Conservation (phyloP, 1,284 basidiomycete genomes). For the Pisolithus thermaeus region DNA sequence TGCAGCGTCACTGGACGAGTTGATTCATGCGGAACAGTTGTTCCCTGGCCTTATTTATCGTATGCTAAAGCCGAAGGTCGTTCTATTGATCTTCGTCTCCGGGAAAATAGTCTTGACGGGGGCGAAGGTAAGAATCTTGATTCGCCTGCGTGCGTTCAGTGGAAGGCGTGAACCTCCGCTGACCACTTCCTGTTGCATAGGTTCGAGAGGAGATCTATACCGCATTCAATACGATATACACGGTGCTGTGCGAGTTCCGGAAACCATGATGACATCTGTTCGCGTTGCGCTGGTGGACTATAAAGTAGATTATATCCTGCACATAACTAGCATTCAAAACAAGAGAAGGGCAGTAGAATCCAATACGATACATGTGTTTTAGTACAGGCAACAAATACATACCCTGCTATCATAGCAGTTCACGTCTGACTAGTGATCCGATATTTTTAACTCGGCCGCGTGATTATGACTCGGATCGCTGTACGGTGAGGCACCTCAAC, state of each 20-base stretch:
- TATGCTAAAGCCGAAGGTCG: conserved; percentile 99
- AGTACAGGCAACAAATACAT: neutral
- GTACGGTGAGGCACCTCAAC: neutral
- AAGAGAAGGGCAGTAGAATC: conserved; percentile 1
- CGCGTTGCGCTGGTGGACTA: neutral
- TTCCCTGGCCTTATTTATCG: conserved; percentile 99
- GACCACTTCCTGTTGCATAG: conserved; percentile 44
- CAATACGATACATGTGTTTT: neutral
- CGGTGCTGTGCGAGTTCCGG: conserved; percentile 86
- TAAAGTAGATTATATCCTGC: neutral
- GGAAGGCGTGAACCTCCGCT: conserved; percentile 39
- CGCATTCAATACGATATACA: conserved; percentile 99
- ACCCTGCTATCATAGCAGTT: neutral
- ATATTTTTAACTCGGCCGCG: neutral
- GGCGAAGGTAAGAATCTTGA: conserved; percentile 77
- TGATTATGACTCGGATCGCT: neutral
- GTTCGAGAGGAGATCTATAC: conserved; percentile 99
- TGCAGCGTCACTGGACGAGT: conserved; percentile 20
- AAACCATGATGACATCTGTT: conserved; percentile 51
- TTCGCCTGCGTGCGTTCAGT: conserved; percentile 18
- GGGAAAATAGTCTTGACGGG: conserved; percentile 99
- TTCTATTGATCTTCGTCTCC: conserved; percentile 96
- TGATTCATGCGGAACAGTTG: conserved; percentile 45
- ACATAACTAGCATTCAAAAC: neutral
- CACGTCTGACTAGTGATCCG: neutral